phyloP scores from a whole-genome alignment of 306 rosid species.

The Citrullus mucosospermus region DNA sequence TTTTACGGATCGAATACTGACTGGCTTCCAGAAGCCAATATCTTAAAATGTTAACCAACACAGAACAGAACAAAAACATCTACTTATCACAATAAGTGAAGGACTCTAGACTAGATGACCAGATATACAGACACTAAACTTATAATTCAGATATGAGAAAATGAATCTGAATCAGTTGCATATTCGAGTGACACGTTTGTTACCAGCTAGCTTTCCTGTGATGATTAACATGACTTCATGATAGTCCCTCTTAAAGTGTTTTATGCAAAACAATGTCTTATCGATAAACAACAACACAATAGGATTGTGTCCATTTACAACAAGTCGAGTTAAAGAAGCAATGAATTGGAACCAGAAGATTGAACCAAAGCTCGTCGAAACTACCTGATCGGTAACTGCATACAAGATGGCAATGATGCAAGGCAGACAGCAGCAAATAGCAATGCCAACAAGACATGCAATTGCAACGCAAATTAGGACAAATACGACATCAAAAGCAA shows the following conservation, averaged over 20 bases:
- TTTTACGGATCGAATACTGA: neutral
- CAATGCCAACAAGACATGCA: conserved; percentile 77
- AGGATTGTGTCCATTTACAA: neutral
- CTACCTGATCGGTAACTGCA: conserved; percentile 61
- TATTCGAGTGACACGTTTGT: neutral
- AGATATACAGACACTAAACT: neutral
- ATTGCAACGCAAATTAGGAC: conserved; percentile 54
- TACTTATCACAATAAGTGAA: neutral
- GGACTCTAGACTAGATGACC: neutral
- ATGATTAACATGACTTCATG: neutral
- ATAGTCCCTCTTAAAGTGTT: neutral
- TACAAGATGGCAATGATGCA: conserved; percentile 73
- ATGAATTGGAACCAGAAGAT: neutral
- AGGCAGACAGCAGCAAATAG: conserved; percentile 91
- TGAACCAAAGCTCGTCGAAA: neutral
- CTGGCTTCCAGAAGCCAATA: neutral
- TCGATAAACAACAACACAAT: neutral
- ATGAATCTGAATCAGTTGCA: neutral
- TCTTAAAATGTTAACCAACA: neutral
- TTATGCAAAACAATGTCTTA: neutral
- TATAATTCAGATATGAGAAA: neutral
- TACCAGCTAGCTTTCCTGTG: neutral
- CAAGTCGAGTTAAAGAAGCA: neutral
- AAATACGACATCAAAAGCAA: conserved; percentile 60
- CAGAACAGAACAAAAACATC: neutral